Conservation (phyloP, 164 flowering plant species). For the Aristolochia fimbriata region DNA sequence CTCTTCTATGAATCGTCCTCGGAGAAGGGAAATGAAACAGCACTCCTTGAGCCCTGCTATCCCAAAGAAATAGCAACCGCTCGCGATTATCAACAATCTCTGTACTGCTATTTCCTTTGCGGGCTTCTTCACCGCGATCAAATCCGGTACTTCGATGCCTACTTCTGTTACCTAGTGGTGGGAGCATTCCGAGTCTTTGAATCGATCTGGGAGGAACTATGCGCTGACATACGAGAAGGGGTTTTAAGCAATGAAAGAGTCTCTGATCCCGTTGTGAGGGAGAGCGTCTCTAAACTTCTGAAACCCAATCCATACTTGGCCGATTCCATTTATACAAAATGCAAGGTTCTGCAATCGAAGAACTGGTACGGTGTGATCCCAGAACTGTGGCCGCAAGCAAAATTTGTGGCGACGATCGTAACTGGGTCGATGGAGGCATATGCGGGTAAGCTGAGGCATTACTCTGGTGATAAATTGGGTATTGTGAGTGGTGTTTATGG, state of each 20-base stretch:
- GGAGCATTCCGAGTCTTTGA: slow-evolving; percentile 70
- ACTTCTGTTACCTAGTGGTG: slow-evolving; percentile 80
- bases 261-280: slow-evolving; percentile 49
- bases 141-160: slow-evolving; percentile 50
- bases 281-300: slow-evolving; percentile 59
- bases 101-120: slow-evolving; percentile 81
- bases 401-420: slow-evolving; percentile 81
- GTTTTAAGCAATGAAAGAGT: slow-evolving; percentile 29
- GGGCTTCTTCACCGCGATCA: slow-evolving; percentile 64
- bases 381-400: slow-evolving; percentile 71
- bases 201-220: slow-evolving; percentile 72
- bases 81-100: slow-evolving; percentile 64
- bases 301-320: slow-evolving; percentile 70
- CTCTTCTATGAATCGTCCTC: too few species aligned
- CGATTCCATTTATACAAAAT: slow-evolving; percentile 37
- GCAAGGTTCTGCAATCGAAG: slow-evolving; percentile 30
- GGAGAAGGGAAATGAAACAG: too few species aligned
- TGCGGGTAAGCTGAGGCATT: slow-evolving; percentile 72
- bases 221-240: slow-evolving; percentile 53
- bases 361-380: slow-evolving; percentile 88
- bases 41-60: slow-evolving; percentile 37
- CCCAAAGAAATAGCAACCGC: slow-evolving; percentile 91
- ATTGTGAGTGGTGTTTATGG: slow-evolving; percentile 79
- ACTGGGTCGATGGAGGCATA: slow-evolving; percentile 97
- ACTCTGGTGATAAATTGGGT: slow-evolving; percentile 61